A percentile compares a stretch with the other conserved stretches of the same genome.
phyloP scores from a whole-genome alignment of 2,329 filamentous ascomycete genomes.

The Grosmannia penicillata region DNA sequence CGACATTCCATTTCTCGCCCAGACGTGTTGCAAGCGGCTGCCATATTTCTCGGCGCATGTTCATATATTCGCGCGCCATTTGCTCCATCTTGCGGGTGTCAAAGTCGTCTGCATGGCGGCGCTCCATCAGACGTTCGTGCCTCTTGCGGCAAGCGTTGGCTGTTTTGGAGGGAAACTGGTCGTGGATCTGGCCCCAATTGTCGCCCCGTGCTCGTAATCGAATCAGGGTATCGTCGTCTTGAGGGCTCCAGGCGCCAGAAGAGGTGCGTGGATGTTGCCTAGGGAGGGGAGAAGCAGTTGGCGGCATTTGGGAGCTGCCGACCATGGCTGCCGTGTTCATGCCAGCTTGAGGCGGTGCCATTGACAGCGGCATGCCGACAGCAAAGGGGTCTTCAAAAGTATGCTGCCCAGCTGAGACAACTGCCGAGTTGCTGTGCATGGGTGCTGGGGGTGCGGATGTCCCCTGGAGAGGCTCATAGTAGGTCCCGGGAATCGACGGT shows the following conservation, averaged over 20 bases:
- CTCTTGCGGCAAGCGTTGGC: conserved; percentile 80
- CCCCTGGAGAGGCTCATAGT: conserved; percentile 17
- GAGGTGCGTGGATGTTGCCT: conserved; percentile 35
- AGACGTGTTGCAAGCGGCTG: conserved; percentile 52
- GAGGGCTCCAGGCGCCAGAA: conserved; percentile 54
- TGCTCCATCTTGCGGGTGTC: conserved; percentile 60
- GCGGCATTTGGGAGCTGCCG: conserved; percentile 2
- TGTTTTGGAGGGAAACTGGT: conserved; percentile 60
- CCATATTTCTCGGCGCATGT: conserved; percentile 71
- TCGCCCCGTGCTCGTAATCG: conserved; percentile 57
- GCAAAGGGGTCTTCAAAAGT: conserved; percentile 18
- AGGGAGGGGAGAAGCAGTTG: conserved; percentile 14
- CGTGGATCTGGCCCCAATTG: conserved; percentile 74
- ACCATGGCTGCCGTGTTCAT: neutral
- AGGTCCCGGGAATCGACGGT: conserved; percentile 10
- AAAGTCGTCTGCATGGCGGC: conserved; percentile 62
- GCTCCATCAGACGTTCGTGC: conserved; percentile 72
- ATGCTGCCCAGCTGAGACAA: conserved; percentile 11
- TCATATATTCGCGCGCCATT: conserved; percentile 66
- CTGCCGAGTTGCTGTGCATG: neutral
- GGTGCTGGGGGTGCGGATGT: conserved; percentile 10
- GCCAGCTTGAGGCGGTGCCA: neutral
- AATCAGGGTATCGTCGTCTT: conserved; percentile 62
- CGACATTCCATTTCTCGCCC: conserved; percentile 71
- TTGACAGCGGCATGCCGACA: conserved; percentile 12